These are phyloP conservation scores for Calonectria ilicicola DNA, from an alignment of 2,329 filamentous ascomycete species.

Conservation along the genomic window DNA sequence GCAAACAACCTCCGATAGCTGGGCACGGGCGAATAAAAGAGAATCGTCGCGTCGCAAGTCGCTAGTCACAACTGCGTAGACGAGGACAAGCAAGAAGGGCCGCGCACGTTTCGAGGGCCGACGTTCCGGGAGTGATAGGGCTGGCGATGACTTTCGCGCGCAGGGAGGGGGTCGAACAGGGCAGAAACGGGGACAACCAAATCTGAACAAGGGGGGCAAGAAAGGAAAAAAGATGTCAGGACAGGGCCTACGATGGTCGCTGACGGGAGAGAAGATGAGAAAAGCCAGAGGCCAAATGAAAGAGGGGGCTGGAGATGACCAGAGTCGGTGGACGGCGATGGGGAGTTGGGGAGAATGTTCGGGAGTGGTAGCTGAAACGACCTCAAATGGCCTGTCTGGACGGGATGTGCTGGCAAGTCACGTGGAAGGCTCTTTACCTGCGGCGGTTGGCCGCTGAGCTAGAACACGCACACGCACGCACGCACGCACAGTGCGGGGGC, in stretches of 20 bases:
- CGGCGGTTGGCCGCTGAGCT: slow-evolving; percentile 7
- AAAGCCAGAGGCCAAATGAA: slow-evolving; percentile 35
- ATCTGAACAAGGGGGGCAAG: slow-evolving; percentile 29
- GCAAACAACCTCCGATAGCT: slow-evolving; percentile 36
- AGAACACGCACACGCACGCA: not conserved
- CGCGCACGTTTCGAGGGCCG: slow-evolving; percentile 28
- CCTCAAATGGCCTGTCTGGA: slow-evolving; percentile 28
- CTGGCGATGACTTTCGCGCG: slow-evolving; percentile 31
- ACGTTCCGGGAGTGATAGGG: not conserved
- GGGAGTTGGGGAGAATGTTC: slow-evolving; percentile 34
- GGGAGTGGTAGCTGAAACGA: slow-evolving; percentile 42
- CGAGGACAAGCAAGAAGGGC: slow-evolving; percentile 25
- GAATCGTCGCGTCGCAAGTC: slow-evolving; percentile 35
- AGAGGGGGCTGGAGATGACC: slow-evolving; percentile 36
- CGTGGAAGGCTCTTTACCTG: slow-evolving; percentile 15
- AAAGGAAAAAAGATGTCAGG: slow-evolving; percentile 28
- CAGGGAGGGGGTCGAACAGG: slow-evolving; percentile 27
- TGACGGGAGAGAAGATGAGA: slow-evolving; percentile 36
- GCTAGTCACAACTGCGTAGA: slow-evolving; percentile 17
- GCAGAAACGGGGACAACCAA: slow-evolving; percentile 27
- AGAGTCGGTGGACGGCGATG: slow-evolving; percentile 27
- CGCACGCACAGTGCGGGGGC: slow-evolving; percentile 23
- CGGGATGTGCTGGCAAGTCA: slow-evolving; percentile 30
- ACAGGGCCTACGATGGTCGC: slow-evolving; percentile 32
- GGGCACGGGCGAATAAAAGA: slow-evolving; percentile 19